phyloP scores from a whole-genome alignment of 495 filamentous ascomycete species.

The Cetradonia linearis region DNA sequence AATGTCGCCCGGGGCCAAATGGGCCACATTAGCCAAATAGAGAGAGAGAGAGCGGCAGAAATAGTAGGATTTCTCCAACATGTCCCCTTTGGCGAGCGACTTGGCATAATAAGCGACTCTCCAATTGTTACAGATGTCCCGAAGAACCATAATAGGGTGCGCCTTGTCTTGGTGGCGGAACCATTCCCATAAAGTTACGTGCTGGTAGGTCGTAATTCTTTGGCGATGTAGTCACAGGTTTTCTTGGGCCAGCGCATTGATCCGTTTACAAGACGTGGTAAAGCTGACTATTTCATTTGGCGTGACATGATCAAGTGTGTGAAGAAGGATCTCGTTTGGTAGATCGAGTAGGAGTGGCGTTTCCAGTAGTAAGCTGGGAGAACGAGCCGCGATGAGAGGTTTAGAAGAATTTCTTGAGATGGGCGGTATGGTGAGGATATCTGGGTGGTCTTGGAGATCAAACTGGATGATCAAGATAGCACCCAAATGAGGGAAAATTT shows the following conservation, averaged over 20 bases:
- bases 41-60: too few relatives aligned
- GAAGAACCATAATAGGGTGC: not conserved
- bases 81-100: not conserved
- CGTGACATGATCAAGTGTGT: not conserved
- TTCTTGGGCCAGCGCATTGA: constrained; percentile 1
- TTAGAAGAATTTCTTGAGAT: too few relatives aligned
- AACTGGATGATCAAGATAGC: too few relatives aligned
- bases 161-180: not conserved
- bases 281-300: not conserved
- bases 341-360: not conserved
- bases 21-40: too few relatives aligned
- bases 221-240: not conserved
- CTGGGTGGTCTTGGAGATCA: too few relatives aligned
- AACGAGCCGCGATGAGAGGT: too few relatives aligned
- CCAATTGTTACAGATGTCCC: not conserved
- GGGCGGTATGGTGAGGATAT: not conserved
- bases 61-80: too few relatives aligned
- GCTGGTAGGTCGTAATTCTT: not conserved
- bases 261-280: not conserved
- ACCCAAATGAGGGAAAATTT: too few relatives aligned
- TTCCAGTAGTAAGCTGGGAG: not conserved
- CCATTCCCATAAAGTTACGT: not conserved
- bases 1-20: too few relatives aligned
- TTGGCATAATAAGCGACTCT: not conserved
- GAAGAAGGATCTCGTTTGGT: not conserved